Conservation (phyloP, 371 early-diverging fungal species). For the Umbelopsis sp. region DNA sequence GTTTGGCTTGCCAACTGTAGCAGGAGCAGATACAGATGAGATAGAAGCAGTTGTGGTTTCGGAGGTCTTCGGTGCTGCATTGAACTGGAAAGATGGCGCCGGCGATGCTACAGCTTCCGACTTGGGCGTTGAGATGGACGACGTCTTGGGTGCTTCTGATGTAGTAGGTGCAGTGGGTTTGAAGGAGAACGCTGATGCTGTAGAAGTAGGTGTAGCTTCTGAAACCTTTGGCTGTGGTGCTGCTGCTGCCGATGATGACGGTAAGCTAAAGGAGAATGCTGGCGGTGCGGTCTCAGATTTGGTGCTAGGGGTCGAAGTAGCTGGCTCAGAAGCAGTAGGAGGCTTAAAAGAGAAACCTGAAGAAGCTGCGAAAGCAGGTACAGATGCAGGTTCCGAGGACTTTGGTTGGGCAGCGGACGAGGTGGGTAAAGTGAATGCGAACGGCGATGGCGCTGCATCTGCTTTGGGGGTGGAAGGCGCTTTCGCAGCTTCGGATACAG, state of each 20-base stretch:
- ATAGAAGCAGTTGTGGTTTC: background rate
- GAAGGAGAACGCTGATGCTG: constrained; percentile 5
- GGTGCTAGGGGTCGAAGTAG: constrained; percentile 11
- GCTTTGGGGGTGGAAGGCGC: constrained; percentile 18
- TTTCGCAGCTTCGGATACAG: background rate
- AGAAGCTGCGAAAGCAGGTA: constrained; percentile 20
- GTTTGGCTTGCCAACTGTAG: constrained; percentile 7
- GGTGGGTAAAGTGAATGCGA: constrained; percentile 19
- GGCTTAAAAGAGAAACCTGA: constrained; percentile 7
- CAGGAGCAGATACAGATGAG: background rate
- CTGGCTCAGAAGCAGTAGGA: background rate
- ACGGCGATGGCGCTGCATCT: constrained; percentile 12
- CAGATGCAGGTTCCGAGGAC: constrained; percentile 18
- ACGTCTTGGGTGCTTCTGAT: background rate
- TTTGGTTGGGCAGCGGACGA: constrained; percentile 10
- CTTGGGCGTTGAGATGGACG: background rate
- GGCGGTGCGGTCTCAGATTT: background rate
- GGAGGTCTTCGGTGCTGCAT: background rate
- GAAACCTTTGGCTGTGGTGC: background rate
- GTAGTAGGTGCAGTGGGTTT: background rate
- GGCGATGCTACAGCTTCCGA: background rate
- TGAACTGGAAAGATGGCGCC: background rate
- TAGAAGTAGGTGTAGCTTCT: background rate
- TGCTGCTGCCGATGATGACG: background rate
- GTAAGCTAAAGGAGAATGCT: background rate